These are phyloP conservation scores for Emericellopsis atlantica DNA, from an alignment of 2,329 filamentous ascomycete genomes.

Conservation along the genomic window DNA sequence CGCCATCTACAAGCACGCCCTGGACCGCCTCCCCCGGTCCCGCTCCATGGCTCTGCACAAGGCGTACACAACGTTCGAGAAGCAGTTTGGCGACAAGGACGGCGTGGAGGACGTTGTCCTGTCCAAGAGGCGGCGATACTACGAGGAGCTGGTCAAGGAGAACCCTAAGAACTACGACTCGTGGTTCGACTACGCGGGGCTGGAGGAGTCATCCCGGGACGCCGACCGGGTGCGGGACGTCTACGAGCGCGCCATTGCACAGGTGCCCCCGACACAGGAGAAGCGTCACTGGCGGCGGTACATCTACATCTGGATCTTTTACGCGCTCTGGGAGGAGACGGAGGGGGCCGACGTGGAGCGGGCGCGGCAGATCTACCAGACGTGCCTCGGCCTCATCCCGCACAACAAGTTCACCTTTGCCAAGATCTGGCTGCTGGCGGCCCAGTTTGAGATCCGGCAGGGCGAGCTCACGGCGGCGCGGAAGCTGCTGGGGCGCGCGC, in stretches of 20 bases:
- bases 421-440: constrained; percentile 90
- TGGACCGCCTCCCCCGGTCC: constrained; percentile 82
- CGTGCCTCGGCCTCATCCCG: constrained; percentile 76
- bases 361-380: constrained; percentile 80
- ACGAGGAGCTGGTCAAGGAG: constrained; percentile 87
- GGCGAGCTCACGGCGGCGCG: constrained; percentile 67
- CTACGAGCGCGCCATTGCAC: constrained; percentile 90
- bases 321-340: constrained; percentile 89
- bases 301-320: constrained; percentile 97
- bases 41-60: constrained; percentile 80
- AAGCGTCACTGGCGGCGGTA: constrained; percentile 96
- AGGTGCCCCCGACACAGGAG: constrained; percentile 88
- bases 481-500: constrained; percentile 79
- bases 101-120: constrained; percentile 92
- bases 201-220: constrained; percentile 81
- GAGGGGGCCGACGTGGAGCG: constrained; percentile 67
- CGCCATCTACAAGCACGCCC: constrained; percentile 92
- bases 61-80: constrained; percentile 94
- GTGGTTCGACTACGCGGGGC: constrained; percentile 89
- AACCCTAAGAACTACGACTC: constrained; percentile 94
- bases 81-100: constrained; percentile 88
- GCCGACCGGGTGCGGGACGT: constrained; percentile 76
- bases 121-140: constrained; percentile 85
- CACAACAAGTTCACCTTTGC: constrained; percentile 97
- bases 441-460: constrained; percentile 86